Conservation (phyloP, 108 stramenopile species). For the Cyclostephanos tholiformis region DNA sequence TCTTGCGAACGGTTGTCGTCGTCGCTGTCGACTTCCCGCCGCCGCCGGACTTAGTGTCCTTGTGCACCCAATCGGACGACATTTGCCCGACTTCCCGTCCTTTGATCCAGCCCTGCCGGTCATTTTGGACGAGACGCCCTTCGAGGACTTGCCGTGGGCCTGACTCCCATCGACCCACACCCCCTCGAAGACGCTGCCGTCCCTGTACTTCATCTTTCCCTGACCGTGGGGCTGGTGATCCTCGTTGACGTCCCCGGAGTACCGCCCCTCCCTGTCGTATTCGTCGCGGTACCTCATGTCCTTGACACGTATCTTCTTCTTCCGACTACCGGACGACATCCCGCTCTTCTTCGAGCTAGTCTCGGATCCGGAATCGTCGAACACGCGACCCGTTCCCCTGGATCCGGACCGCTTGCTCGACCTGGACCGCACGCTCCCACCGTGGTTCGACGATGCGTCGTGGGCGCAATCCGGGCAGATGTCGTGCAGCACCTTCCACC, state of each 20-base stretch:
- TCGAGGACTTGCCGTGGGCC: slow-evolving; percentile 41
- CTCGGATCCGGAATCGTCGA: slow-evolving; percentile 35
- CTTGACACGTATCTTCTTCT: slow-evolving; percentile 51
- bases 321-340: slow-evolving; percentile 23
- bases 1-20: slow-evolving; percentile 38
- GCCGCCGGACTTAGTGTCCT: background rate
- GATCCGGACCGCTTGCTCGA: slow-evolving; percentile 12
- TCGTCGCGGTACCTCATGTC: slow-evolving; percentile 47
- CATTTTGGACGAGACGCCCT: background rate
- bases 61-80: slow-evolving; percentile 27
- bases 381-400: slow-evolving; percentile 38
- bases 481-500: slow-evolving; percentile 51
- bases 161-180: slow-evolving; percentile 45
- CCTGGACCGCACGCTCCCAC: slow-evolving; percentile 15
- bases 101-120: background rate
- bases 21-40: slow-evolving; percentile 1
- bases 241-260: slow-evolving; percentile 46
- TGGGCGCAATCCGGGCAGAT: slow-evolving; percentile 50
- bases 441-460: slow-evolving; percentile 34
- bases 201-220: slow-evolving; percentile 52
- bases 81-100: slow-evolving; percentile 7
- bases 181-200: slow-evolving; percentile 34
- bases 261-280: slow-evolving; percentile 38
- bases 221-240: slow-evolving; percentile 50
- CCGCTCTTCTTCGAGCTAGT: slow-evolving; percentile 23